phyloP scores from a whole-genome alignment of 768 basidiomycete genomes.

The Lentinula raphanica region DNA sequence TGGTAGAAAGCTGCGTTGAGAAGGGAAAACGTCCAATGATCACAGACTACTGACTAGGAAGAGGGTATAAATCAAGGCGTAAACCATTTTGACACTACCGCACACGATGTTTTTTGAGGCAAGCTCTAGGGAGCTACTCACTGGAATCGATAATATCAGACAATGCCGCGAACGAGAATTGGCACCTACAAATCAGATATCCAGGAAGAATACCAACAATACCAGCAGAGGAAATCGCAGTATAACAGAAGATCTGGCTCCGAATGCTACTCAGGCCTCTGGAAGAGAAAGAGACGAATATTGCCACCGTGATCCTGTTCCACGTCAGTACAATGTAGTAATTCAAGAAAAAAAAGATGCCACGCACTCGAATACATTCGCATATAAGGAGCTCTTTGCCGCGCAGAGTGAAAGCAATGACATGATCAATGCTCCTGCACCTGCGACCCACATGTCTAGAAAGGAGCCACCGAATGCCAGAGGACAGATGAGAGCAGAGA shows the following conservation, averaged over 20 bases:
- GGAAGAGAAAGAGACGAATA: slow-evolving; percentile 74
- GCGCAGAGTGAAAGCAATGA: slow-evolving; percentile 69
- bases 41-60: slow-evolving; percentile 44
- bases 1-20: slow-evolving; percentile 14
- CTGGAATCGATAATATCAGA: slow-evolving; percentile 24
- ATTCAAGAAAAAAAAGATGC: neutral
- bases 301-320: slow-evolving; percentile 75
- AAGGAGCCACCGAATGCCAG: slow-evolving; percentile 82
- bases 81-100: slow-evolving; percentile 84
- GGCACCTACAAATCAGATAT: slow-evolving; percentile 65
- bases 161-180: slow-evolving; percentile 1
- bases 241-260: slow-evolving; percentile 81
- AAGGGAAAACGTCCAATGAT: neutral
- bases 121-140: slow-evolving; percentile 78
- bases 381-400: slow-evolving; percentile 72
- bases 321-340: slow-evolving; percentile 8
- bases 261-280: slow-evolving; percentile 79
- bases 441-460: slow-evolving; percentile 82
- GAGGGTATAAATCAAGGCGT: slow-evolving; percentile 81
- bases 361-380: slow-evolving; percentile 87
- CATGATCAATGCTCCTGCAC: slow-evolving; percentile 60
- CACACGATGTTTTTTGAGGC: slow-evolving; percentile 84
- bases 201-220: slow-evolving; percentile 91
- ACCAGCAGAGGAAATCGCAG: slow-evolving; percentile 82
- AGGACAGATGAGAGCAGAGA: slow-evolving; percentile 77